Conservation (phyloP, 2,329 filamentous ascomycete species). For the Aspergillus luchuensis region DNA sequence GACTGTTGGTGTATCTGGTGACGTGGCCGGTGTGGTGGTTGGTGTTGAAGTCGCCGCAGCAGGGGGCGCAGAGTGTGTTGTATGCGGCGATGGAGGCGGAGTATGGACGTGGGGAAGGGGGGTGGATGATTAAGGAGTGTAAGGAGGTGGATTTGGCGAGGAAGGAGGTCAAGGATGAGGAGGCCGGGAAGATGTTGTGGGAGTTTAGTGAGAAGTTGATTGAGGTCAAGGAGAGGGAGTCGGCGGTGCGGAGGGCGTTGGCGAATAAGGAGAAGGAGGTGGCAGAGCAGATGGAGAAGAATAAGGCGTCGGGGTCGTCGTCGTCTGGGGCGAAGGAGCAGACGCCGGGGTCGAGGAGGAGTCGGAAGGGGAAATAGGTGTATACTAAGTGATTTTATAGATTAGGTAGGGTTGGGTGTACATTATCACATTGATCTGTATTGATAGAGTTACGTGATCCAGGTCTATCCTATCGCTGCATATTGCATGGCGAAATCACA, state of each 20-base stretch:
- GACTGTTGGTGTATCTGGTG: slow-evolving; percentile 73
- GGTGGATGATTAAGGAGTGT: slow-evolving; percentile 85
- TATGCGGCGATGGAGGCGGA: slow-evolving; percentile 80
- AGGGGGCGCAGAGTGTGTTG: slow-evolving; percentile 84
- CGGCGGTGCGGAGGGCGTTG: slow-evolving; percentile 63
- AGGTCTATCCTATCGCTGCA: not conserved
- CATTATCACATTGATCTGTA: no score
- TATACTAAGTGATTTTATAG: not conserved
- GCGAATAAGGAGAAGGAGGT: slow-evolving; percentile 56
- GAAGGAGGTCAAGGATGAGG: slow-evolving; percentile 75
- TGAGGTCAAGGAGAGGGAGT: slow-evolving; percentile 76
- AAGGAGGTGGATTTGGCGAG: slow-evolving; percentile 71
- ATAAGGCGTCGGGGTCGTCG: slow-evolving; percentile 10
- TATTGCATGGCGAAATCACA: not conserved
- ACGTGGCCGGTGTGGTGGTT: slow-evolving; percentile 85
- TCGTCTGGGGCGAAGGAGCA: slow-evolving; percentile 26
- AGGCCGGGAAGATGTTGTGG: slow-evolving; percentile 82
- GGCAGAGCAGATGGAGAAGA: slow-evolving; percentile 26
- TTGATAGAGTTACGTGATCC: no score
- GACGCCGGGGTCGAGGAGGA: slow-evolving; percentile 44
- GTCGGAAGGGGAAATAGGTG: slow-evolving; percentile 33
- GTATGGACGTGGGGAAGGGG: slow-evolving; percentile 66
- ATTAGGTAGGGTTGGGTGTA: no score
- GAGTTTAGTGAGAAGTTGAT: slow-evolving; percentile 83
- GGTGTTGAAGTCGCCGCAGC: slow-evolving; percentile 77